phyloP scores from a whole-genome alignment of 805 yeast species.

The Wickerhamiella kazuoi region DNA sequence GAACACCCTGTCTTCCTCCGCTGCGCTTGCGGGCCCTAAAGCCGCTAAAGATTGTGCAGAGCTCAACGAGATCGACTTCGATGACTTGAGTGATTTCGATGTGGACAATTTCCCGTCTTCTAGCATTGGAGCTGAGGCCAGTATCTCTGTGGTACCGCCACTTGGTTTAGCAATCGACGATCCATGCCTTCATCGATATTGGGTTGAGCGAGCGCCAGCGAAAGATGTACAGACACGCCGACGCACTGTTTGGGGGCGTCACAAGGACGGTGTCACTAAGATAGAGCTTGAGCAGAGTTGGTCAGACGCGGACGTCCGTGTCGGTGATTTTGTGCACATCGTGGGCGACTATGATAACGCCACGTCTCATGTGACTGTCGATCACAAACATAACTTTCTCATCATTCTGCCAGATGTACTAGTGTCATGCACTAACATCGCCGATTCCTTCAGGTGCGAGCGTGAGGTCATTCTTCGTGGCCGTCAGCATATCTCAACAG shows the following conservation, averaged over 20 bases:
- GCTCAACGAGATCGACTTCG: background rate
- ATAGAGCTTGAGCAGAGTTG: slow-evolving; percentile 17
- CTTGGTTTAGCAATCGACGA: background rate
- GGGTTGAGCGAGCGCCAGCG: background rate
- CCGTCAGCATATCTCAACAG: slow-evolving; percentile 42
- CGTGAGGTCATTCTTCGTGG: slow-evolving; percentile 49
- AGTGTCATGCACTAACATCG: slow-evolving; percentile 63
- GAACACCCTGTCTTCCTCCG: background rate
- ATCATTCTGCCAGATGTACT: slow-evolving; percentile 73
- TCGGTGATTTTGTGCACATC: slow-evolving; percentile 20
- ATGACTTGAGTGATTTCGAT: background rate
- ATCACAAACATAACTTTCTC: slow-evolving; percentile 40
- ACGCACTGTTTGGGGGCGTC: slow-evolving; percentile 2
- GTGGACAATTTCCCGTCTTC: background rate
- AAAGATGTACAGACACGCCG: slow-evolving; percentile 1
- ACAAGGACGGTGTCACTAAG: background rate
- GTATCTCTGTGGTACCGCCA: background rate
- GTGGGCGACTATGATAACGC: slow-evolving; percentile 15
- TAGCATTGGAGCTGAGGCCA: background rate
- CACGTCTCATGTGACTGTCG: slow-evolving; percentile 24
- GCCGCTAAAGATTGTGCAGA: background rate
- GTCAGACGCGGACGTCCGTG: slow-evolving; percentile 11
- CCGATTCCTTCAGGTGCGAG: slow-evolving; percentile 58
- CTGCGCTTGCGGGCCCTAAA: background rate
- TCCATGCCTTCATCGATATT: slow-evolving; percentile 1